Base-by-base conservation (phyloP, 306 rosid genomes). In the Macrotyloma uniflorum region DNA sequence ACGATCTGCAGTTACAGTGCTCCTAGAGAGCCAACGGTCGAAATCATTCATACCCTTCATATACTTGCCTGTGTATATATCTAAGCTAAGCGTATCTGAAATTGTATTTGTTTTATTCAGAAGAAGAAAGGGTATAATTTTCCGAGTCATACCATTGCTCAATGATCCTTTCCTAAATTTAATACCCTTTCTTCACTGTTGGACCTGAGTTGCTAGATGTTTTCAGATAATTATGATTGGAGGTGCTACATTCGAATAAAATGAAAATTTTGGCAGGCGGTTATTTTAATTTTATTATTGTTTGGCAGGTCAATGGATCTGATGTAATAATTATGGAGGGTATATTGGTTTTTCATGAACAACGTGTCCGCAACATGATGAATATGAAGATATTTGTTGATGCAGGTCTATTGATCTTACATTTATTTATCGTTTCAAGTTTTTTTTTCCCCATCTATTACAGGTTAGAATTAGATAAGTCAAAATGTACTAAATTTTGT, bases 321-420 rank as follows among this genome's bases (percentile, higher is more conserved):
- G 96, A 94, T 63, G 97, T 92, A 38, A 90, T 90, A 64, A 90
- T 94, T 70, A 49, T 94, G 86, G 98, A 94, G 87, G 98, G 97
- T 18, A 92, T 94, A 89, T 84, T 94, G 74, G 97, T 94, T 76
- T 94, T 94, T 83, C 98, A 94, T 75, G 98, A 94, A 45, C 96
- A 84, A 75, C 92, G 91, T 53, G 95, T 94, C 47, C 92, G 97
- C 42, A 75, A 86, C 86, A 83, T 92, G 86, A 94, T 94, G 97
- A 86, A 91, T 74, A 90, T 90, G 91, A 92, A 92, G 87, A 91
- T 95, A 78, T 95, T 95, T 88, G 98, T 90, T 36, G 98, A 95
- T 59, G 87, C 97, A 88, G 98, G 98, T 95, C 67, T 68, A 28
- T 59, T 70, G 53, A 24, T 55, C 74, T 70, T 74, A 68, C 74